Conservation (phyloP, 2,329 filamentous ascomycete genomes). For the Aspergillus awamori region DNA sequence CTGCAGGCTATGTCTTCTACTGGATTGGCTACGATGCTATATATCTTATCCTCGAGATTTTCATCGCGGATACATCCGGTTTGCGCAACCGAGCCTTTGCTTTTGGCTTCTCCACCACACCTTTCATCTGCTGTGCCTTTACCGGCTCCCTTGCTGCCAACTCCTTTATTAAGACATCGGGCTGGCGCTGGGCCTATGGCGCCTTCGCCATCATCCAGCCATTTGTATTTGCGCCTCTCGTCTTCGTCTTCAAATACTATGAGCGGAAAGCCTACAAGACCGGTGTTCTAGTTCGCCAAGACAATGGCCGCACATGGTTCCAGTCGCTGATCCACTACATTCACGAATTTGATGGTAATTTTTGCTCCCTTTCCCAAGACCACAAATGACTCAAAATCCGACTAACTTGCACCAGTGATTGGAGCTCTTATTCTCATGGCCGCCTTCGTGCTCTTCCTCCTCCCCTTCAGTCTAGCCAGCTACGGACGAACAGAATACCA, state of each 20-base stretch:
- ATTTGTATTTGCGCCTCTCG: constrained; percentile 58
- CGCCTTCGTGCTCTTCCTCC: constrained; percentile 65
- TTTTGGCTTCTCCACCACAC: constrained; percentile 61
- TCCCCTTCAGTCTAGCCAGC: constrained; percentile 64
- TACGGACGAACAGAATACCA: constrained; percentile 46
- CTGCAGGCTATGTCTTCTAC: constrained; percentile 66
- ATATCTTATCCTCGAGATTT: constrained; percentile 59
- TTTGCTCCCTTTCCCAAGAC: too few relatives aligned
- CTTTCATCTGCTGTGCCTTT: constrained; percentile 65
- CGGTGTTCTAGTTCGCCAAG: constrained; percentile 53
- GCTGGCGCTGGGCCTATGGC: constrained; percentile 67
- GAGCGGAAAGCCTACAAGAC: constrained; percentile 59
- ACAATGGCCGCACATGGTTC: constrained; percentile 49
- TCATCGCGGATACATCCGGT: constrained; percentile 65
- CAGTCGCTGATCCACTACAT: constrained; percentile 58
- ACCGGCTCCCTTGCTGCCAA: constrained; percentile 57
- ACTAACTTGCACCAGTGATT: too few relatives aligned
- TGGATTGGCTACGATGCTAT: constrained; percentile 61
- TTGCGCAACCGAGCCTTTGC: constrained; percentile 64
- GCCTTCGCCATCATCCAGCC: constrained; percentile 64
- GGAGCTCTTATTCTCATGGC: constrained; percentile 64
- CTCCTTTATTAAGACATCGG: constrained; percentile 53
- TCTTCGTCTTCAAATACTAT: constrained; percentile 58
- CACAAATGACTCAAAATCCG: too few relatives aligned
- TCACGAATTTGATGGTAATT: constrained; percentile 62